These are phyloP conservation scores for Sporothrix humicola DNA, from an alignment of 2,329 filamentous ascomycete genomes.

Conservation along the genomic window DNA sequence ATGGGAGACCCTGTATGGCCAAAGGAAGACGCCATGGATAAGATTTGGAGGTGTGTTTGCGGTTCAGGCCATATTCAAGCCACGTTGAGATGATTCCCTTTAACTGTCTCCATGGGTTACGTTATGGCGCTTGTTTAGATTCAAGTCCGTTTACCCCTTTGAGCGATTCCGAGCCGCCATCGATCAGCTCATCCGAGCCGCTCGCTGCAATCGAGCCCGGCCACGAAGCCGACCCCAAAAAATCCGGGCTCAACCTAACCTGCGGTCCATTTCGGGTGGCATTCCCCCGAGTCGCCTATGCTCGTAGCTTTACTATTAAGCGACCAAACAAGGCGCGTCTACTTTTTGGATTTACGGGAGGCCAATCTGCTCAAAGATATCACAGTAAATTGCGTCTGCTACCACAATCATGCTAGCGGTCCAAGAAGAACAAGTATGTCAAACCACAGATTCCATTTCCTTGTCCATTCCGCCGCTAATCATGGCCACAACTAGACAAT, in stretches of 20 bases:
- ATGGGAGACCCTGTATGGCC: constrained; percentile 25
- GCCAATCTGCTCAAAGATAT: not conserved
- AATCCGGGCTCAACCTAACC: not conserved
- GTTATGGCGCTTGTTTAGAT: no score
- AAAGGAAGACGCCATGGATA: constrained; percentile 30
- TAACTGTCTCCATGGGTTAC: no score
- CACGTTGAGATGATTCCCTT: constrained; percentile 25
- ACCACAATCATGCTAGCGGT: not conserved
- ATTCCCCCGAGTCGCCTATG: not conserved
- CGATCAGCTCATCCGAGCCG: not conserved
- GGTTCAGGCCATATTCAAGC: constrained; percentile 29
- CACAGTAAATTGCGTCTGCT: not conserved
- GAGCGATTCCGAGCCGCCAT: not conserved
- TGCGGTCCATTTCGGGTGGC: not conserved
- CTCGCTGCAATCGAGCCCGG: not conserved
- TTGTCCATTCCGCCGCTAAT: not conserved
- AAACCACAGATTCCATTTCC: not conserved
- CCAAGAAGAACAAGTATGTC: constrained; percentile 5
- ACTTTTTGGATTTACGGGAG: not conserved
- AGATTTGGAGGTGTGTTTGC: not conserved
- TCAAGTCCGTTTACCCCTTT: not conserved
- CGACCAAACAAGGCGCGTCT: not conserved
- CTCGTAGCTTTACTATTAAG: not conserved
- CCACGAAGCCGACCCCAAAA: not conserved
- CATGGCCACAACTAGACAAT: constrained; percentile 36